Conservation (phyloP, 1,139 yeast genomes). For the Geotrichum australiense region DNA sequence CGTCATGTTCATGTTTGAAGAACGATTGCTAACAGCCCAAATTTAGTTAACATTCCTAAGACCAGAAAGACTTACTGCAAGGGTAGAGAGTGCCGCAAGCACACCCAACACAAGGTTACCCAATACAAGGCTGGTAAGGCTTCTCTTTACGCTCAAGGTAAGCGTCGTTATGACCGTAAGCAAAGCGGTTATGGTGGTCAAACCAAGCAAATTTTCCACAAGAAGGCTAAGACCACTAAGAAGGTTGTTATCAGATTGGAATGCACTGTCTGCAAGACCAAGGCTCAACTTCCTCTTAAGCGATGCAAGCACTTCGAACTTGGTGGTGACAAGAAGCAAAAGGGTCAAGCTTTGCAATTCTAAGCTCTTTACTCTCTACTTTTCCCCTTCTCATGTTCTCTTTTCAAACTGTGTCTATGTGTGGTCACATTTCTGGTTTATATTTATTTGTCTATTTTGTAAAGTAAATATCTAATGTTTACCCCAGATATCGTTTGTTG, state of each 20-base stretch:
- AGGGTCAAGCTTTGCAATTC: constrained; percentile 98
- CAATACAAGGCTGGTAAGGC: constrained; percentile 99
- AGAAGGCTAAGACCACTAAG: constrained; percentile 99
- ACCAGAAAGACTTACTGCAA: constrained; percentile 99
- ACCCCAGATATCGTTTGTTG: not conserved
- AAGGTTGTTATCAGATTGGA: constrained; percentile 99
- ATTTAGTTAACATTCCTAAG: constrained; percentile 98
- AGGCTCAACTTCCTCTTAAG: constrained; percentile 96
- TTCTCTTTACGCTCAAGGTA: constrained; percentile 98
- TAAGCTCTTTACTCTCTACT: constrained; percentile 38
- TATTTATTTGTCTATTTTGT: constrained; percentile 4
- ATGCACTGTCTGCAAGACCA: constrained; percentile 98
- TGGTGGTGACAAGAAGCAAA: constrained; percentile 99
- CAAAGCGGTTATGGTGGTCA: constrained; percentile 99
- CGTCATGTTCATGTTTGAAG: too few relatives aligned
- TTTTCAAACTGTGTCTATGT: too few relatives aligned
- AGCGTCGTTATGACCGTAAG: constrained; percentile 99
- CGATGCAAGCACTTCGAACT: constrained; percentile 99
- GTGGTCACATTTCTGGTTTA: not conserved
- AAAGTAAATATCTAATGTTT: constrained; percentile 6
- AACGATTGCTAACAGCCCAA: too few relatives aligned
- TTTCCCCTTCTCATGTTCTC: too few relatives aligned
- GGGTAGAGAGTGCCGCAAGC: constrained; percentile 98
- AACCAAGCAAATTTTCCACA: constrained; percentile 99
- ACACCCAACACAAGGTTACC: constrained; percentile 99